phyloP scores from a whole-genome alignment of 164 flowering plant genomes.

The Akebia trifoliata region DNA sequence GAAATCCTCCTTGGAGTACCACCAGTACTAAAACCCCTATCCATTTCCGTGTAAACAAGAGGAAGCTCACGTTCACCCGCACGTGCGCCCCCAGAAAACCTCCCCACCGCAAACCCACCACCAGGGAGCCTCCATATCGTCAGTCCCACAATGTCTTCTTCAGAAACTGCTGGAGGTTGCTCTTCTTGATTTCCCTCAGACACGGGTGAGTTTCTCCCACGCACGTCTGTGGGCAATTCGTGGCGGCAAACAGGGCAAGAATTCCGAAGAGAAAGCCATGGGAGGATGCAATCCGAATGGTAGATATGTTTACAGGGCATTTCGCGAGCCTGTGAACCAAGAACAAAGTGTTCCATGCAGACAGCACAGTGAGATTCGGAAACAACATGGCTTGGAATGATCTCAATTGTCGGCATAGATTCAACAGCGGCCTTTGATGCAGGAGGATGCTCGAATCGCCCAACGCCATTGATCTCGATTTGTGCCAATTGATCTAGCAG shows the following conservation, averaged over 20 bases:
- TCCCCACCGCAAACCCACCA: slow-evolving; percentile 84
- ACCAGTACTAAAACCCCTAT: slow-evolving; percentile 42
- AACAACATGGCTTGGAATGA: slow-evolving; percentile 27
- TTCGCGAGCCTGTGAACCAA: slow-evolving; percentile 57
- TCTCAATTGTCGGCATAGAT: slow-evolving; percentile 60
- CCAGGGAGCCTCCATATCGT: slow-evolving; percentile 83
- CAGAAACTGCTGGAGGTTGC: slow-evolving; percentile 18
- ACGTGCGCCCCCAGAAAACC: slow-evolving; percentile 50
- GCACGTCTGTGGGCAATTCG: slow-evolving; percentile 45
- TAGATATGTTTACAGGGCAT: slow-evolving; percentile 87
- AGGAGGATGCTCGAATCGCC: slow-evolving; percentile 52
- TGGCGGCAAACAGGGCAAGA: slow-evolving; percentile 82
- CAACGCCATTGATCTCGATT: slow-evolving; percentile 51
- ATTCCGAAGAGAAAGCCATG: slow-evolving; percentile 65
- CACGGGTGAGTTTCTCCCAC: slow-evolving; percentile 18
- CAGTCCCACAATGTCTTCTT: slow-evolving; percentile 48
- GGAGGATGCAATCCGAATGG: slow-evolving; percentile 72
- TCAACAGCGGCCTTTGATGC: slow-evolving; percentile 70
- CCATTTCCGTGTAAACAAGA: slow-evolving; percentile 68
- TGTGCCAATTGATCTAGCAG: slow-evolving; percentile 63
- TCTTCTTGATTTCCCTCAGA: slow-evolving; percentile 12
- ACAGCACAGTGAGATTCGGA: slow-evolving; percentile 62
- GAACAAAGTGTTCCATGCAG: slow-evolving; percentile 56
- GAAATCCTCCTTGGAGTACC: slow-evolving; percentile 49
- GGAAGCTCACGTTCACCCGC: slow-evolving; percentile 55